Conservation (phyloP, 148 eudicot species). For the Bassia scoparia region DNA sequence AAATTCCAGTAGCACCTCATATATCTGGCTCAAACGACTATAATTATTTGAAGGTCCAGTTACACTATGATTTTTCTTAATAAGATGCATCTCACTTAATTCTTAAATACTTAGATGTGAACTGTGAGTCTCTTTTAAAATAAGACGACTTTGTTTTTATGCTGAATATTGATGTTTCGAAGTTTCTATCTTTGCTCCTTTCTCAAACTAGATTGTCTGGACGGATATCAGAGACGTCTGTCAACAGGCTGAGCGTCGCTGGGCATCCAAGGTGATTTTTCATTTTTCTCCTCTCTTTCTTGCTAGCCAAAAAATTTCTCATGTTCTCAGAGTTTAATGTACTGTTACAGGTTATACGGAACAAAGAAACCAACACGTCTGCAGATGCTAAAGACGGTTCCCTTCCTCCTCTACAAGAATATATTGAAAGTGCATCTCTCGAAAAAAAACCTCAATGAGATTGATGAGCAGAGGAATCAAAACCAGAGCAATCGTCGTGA, state of each 20-base stretch:
- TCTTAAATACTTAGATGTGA: too few species aligned
- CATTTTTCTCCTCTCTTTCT: background rate
- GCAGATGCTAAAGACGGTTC: slow-evolving; percentile 40
- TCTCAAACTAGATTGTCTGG: slow-evolving; percentile 67
- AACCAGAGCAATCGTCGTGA: slow-evolving; percentile 28
- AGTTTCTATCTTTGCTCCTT: background rate
- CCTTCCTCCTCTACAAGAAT: slow-evolving; percentile 77
- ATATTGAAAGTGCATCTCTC: slow-evolving; percentile 54
- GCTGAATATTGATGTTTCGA: background rate
- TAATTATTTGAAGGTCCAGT: too few species aligned
- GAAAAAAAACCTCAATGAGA: slow-evolving; percentile 42
- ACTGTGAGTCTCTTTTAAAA: too few species aligned
- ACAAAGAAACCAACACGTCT: slow-evolving; percentile 34
- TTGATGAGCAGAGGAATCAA: slow-evolving; percentile 41
- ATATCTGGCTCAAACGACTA: too few species aligned
- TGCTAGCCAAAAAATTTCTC: background rate
- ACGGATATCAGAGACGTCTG: slow-evolving; percentile 88
- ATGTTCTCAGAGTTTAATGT: background rate
- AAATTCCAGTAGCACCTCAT: too few species aligned
- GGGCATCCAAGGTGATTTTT: slow-evolving; percentile 86
- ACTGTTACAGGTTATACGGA: slow-evolving; percentile 58
- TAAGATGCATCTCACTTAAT: too few species aligned
- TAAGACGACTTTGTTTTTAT: background rate
- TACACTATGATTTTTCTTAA: too few species aligned
- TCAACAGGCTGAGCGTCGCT: slow-evolving; percentile 93